Evolutionary conservation across 805 yeast species (phyloP).

Genomic region (Metschnikowia lochheadii): DNA sequence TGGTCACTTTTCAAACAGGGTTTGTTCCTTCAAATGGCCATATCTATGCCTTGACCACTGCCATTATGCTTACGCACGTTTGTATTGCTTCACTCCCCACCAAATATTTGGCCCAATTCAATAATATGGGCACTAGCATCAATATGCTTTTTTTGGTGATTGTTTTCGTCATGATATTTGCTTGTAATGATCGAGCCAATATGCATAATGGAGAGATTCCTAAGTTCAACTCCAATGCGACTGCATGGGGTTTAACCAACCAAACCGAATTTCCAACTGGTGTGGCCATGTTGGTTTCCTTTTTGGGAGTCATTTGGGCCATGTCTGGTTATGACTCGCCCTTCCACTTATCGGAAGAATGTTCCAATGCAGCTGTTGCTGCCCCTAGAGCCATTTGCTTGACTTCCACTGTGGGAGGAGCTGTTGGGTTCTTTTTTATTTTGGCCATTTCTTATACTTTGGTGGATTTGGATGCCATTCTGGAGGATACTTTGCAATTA

Average conservation of each 20-base stretch:
- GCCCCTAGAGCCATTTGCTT: slow-evolving; percentile 66
- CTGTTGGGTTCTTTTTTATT: slow-evolving; percentile 54
- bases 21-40: slow-evolving; percentile 48
- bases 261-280: slow-evolving; percentile 65
- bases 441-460: slow-evolving; percentile 59
- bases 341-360: slow-evolving; percentile 71
- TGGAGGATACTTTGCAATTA: slow-evolving; percentile 44
- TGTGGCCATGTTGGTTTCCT: slow-evolving; percentile 51
- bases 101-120: slow-evolving; percentile 48
- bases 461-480: slow-evolving; percentile 45
- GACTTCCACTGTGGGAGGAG: slow-evolving; percentile 53
- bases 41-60: slow-evolving; percentile 47
- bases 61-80: slow-evolving; percentile 46
- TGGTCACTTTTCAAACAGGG: slow-evolving; percentile 35
- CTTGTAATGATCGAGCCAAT: slow-evolving; percentile 43
- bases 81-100: slow-evolving; percentile 52
- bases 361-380: slow-evolving; percentile 57
- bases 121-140: slow-evolving; percentile 45
- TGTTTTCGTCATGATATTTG: slow-evolving; percentile 52
- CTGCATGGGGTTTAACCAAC: slow-evolving; percentile 55
- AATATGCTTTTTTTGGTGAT: slow-evolving; percentile 49
- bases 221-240: slow-evolving; percentile 45
- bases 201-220: slow-evolving; percentile 31
- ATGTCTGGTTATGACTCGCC: slow-evolving; percentile 77
- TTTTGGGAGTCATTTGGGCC: slow-evolving; percentile 63